These are phyloP conservation scores for Suillus ampliporus DNA, from an alignment of 768 basidiomycete genomes.

Conservation along the genomic window DNA sequence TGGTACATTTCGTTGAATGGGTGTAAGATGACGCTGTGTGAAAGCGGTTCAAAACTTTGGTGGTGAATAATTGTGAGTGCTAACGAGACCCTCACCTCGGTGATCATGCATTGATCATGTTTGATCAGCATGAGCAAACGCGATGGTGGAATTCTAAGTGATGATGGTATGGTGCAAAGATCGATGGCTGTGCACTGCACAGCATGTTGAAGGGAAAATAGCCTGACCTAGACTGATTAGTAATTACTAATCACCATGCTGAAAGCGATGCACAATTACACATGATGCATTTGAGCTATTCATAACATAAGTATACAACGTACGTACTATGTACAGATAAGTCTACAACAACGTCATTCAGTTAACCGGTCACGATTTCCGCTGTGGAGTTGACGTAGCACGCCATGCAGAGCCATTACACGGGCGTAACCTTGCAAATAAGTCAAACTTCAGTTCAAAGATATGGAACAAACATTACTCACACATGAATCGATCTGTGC, in stretches of 20 bases:
- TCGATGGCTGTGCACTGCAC: background rate
- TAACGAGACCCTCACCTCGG: background rate
- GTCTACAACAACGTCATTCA: no score
- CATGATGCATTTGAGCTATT: background rate
- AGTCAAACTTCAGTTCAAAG: background rate
- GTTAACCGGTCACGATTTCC: background rate
- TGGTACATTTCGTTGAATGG: conserved; percentile 79
- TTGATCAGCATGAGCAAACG: background rate
- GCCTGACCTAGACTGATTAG: no score
- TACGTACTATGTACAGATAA: no score
- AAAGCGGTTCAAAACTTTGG: background rate
- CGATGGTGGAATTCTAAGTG: background rate
- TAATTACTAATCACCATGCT: background rate
- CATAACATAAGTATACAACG: no score
- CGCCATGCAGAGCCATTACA: background rate
- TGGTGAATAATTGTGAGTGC: background rate
- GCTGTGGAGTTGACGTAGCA: no score
- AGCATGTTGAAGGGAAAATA: background rate
- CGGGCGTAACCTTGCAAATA: background rate
- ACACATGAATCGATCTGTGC: background rate
- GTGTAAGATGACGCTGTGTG: conserved; percentile 50
- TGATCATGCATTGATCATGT: background rate
- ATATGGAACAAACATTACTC: background rate
- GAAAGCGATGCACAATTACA: background rate
- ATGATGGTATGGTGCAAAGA: background rate